Evolutionary conservation across 768 basidiomycete genomes (phyloP), one percentile per base, ranked within the genome.

Genomic region (Lentinula lateritia): DNA sequence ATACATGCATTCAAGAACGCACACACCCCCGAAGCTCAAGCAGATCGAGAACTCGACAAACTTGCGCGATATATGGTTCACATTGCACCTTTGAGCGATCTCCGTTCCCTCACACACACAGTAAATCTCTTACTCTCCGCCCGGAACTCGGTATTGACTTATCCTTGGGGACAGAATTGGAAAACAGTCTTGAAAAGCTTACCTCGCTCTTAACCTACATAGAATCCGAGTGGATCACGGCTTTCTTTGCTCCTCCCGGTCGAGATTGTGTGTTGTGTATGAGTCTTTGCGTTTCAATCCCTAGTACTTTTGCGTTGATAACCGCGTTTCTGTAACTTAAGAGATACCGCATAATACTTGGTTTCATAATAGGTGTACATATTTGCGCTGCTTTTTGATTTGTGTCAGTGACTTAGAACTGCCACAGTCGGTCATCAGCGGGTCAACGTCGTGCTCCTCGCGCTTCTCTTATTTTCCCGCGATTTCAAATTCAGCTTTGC

Each of bases 1-100:
- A 92, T 95, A 32, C 81, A 83, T 28, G 83, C 93, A 0, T 95
- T 90, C 78, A 90, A 88, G 71, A 81, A 86, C 64, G 90, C 90
- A 1, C 87, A 90, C 67, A 90, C 87, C 8, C 70, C 76, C 9
- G 82, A 85, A 65, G 80, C 83, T 6, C 74, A 75, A 69, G 86
- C 80, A 13, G 89, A 95, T 70, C 79, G 83, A 48, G 92, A 93
- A 66, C 76, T 95, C 10, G 75, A 79, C 38, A 87, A 83, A 65
- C 74, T 92, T n/a, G 71, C 80, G 18, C 75, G 74, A 53, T 93
- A 93, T 63, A 76, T 93, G 71, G 64, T 87, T 10, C 82, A 87
- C 61, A 83, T 93, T 45, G 85, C 85, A 4, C 72, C 68, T 34
- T 70, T 80, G 8, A 73, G 77, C 3, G 89, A 93, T 70, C 88